A percentile compares a stretch with the other conserved stretches of the same genome.
phyloP scores from a whole-genome alignment of 2,329 filamentous ascomycete species.

The Penicillium expansum region DNA sequence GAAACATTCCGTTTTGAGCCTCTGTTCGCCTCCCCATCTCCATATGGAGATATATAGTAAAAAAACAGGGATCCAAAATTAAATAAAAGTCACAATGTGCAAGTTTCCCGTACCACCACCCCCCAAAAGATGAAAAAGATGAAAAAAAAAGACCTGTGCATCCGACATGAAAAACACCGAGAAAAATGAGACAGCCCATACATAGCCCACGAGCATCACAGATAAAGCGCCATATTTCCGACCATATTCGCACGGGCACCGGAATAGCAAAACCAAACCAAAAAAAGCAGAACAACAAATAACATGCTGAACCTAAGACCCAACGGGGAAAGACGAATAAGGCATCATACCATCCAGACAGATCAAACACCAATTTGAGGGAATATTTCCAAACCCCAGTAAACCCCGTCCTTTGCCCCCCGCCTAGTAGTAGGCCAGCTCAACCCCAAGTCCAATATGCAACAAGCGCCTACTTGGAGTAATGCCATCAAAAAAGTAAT shows the following conservation, averaged over 20 bases:
- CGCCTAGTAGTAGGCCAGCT: conserved; percentile 11
- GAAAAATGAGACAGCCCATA: conserved; percentile 13
- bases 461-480: conserved; percentile 3
- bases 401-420: background rate
- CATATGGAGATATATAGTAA: conserved; percentile 2
- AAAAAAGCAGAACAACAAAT: conserved; percentile 2
- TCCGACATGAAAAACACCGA: conserved; percentile 15
- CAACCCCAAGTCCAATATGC: conserved; percentile 19
- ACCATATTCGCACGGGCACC: conserved; percentile 13
- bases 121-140: background rate
- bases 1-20: conserved; percentile 13
- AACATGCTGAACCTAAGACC: background rate
- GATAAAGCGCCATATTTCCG: conserved; percentile 17
- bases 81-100: conserved; percentile 8
- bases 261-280: conserved; percentile 6
- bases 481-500: conserved; percentile 2
- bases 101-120: conserved; percentile 5
- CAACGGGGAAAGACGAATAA: background rate
- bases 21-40: conserved; percentile 10
- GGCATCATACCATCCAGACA: background rate
- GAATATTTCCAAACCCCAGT: background rate
- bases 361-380: background rate
- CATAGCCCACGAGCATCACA: conserved; percentile 8
- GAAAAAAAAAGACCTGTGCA: conserved; percentile 3
- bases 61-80: conserved; percentile 13